These are phyloP conservation scores for Kingdonia uniflora DNA, from an alignment of 164 flowering plant species.

Conservation along the genomic window DNA sequence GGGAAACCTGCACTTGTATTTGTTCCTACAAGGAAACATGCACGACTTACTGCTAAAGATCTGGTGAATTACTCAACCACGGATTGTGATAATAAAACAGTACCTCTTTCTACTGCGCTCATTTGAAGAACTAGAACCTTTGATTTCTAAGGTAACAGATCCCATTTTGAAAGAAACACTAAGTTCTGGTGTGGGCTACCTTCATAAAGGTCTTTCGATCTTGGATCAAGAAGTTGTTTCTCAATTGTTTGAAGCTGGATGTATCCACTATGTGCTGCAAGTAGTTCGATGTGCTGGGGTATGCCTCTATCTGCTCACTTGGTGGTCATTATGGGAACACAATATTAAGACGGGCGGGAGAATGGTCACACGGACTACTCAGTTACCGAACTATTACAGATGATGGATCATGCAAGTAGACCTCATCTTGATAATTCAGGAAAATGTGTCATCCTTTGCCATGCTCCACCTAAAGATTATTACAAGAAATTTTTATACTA, in stretches of 20 bases:
- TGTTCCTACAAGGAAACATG: slow-evolving; percentile 94
- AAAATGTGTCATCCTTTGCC: slow-evolving; percentile 90
- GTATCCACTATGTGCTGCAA: slow-evolving; percentile 91
- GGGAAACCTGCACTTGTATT: slow-evolving; percentile 85
- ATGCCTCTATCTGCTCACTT: slow-evolving; percentile 72
- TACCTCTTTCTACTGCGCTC: slow-evolving; percentile 47
- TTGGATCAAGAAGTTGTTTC: slow-evolving; percentile 77
- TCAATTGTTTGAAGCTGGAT: slow-evolving; percentile 74
- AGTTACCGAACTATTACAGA: slow-evolving; percentile 83
- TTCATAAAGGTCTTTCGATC: slow-evolving; percentile 76
- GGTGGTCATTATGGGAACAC: slow-evolving; percentile 98
- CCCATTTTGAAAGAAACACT: slow-evolving; percentile 54
- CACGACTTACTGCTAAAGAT: slow-evolving; percentile 75
- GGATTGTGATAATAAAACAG: slow-evolving; percentile 62
- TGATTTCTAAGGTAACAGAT: slow-evolving; percentile 48
- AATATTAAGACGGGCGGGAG: slow-evolving; percentile 93
- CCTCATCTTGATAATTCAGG: slow-evolving; percentile 81
- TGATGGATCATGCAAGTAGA: slow-evolving; percentile 96
- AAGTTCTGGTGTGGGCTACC: slow-evolving; percentile 68
- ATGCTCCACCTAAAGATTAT: slow-evolving; percentile 93
- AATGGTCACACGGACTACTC: slow-evolving; percentile 91
- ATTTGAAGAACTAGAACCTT: slow-evolving; percentile 51
- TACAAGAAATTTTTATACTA: slow-evolving; percentile 91
- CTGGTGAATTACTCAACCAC: slow-evolving; percentile 60
- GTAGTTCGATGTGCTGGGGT: slow-evolving; percentile 93